Evolutionary conservation across 2,329 filamentous ascomycete genomes (phyloP).

Genomic region (Sporothrix euskadiensis): DNA sequence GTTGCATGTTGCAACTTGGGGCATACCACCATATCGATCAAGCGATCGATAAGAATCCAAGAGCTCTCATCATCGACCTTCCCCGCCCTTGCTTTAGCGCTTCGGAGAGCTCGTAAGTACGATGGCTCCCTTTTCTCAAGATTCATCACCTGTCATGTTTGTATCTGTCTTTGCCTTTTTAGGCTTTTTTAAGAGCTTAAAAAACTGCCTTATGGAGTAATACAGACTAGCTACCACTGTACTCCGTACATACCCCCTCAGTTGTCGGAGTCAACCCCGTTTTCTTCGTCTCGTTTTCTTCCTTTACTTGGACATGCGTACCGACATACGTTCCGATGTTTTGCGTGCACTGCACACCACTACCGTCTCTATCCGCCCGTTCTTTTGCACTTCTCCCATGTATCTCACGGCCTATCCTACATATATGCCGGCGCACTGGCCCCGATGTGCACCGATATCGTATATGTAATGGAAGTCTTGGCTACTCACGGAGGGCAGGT

Average conservation of each 20-base stretch:
- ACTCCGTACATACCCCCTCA: too few relatives aligned
- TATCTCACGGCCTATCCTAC: neutral
- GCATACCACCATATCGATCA: neutral
- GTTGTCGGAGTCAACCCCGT: neutral
- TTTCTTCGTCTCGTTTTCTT: neutral
- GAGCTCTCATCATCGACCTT: too few relatives aligned
- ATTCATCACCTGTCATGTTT: neutral
- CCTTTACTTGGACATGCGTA: neutral
- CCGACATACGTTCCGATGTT: neutral
- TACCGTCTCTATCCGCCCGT: neutral
- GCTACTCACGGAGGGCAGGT: neutral
- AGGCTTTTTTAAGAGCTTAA: too few relatives aligned
- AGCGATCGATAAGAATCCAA: neutral
- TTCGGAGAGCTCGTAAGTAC: slow-evolving; percentile 17
- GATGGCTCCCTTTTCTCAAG: neutral
- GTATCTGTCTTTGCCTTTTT: too few relatives aligned
- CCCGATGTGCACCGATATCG: neutral
- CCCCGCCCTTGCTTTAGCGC: neutral
- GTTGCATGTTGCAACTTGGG: neutral
- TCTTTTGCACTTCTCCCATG: neutral
- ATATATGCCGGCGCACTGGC: neutral
- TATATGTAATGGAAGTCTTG: neutral
- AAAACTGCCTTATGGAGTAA: neutral
- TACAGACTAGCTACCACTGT: neutral
- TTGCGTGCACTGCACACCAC: neutral